A percentile compares a stretch with the other conserved stretches of the same genome.
Evolutionary conservation across 352 stramenopile species (phyloP).

Genomic region (Thalassiosira livingstoniorum): DNA sequence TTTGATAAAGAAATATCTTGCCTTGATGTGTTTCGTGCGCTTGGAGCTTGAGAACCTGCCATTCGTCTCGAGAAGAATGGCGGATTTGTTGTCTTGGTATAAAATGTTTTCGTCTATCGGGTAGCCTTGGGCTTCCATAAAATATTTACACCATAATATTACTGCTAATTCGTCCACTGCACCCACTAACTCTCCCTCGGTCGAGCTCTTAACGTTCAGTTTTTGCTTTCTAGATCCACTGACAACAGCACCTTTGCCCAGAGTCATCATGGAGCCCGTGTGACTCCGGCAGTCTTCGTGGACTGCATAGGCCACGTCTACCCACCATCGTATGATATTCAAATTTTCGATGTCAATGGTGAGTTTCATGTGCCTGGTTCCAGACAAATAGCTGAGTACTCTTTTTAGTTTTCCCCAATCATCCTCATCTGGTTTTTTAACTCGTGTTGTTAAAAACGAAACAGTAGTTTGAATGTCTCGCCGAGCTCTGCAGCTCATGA

Average conservation of each 20-base stretch:
- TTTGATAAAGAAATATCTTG: too few relatives aligned
- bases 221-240: slow-evolving; percentile 1
- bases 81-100: slow-evolving; percentile 57
- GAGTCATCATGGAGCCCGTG: slow-evolving; percentile 1
- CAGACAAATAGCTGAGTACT: slow-evolving; percentile 47
- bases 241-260: not conserved
- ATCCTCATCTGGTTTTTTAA: slow-evolving; percentile 35
- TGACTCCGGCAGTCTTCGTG: slow-evolving; percentile 8
- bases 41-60: too few relatives aligned
- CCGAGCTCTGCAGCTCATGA: slow-evolving; percentile 24
- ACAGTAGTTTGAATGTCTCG: slow-evolving; percentile 42
- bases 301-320: slow-evolving; percentile 10
- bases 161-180: not conserved
- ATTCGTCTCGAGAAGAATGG: too few relatives aligned
- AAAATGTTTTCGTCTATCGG: slow-evolving; percentile 8
- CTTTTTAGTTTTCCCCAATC: slow-evolving; percentile 52
- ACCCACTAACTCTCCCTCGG: not conserved
- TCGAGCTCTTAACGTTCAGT: slow-evolving; percentile 1
- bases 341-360: slow-evolving; percentile 14
- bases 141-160: slow-evolving; percentile 53
- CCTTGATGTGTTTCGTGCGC: too few relatives aligned
- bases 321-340: slow-evolving; percentile 1
- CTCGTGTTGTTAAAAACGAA: slow-evolving; percentile 46
- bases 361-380: slow-evolving; percentile 21
- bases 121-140: slow-evolving; percentile 52